Percentiles rank a stretch among this genome's conserved stretches.
Conservation (phyloP, 2,329 filamentous ascomycete genomes). For the Fusarium transvaalense region DNA sequence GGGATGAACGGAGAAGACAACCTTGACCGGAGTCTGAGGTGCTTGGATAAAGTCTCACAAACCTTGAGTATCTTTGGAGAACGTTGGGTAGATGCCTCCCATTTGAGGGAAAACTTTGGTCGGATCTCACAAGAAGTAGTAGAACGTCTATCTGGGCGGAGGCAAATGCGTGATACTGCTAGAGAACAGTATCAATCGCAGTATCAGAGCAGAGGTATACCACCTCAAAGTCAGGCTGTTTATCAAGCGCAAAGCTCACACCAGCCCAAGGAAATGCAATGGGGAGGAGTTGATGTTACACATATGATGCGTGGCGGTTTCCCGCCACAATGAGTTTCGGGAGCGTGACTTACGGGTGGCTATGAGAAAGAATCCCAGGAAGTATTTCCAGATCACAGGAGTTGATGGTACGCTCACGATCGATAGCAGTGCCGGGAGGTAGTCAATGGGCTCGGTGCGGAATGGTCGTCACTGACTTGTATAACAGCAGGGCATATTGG, state of each 20-base stretch:
- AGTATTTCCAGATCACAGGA: neutral
- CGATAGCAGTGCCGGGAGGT: neutral
- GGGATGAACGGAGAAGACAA: conserved; percentile 61
- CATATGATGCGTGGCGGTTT: conserved; percentile 57
- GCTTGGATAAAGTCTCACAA: conserved; percentile 66
- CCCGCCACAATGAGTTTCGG: conserved; percentile 12
- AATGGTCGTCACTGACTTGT: neutral
- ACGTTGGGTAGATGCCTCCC: conserved; percentile 69
- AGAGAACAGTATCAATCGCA: conserved; percentile 55
- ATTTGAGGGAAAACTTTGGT: conserved; percentile 67
- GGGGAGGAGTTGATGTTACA: conserved; percentile 60
- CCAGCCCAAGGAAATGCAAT: conserved; percentile 54
- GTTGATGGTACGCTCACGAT: neutral
- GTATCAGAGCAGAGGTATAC: conserved; percentile 50
- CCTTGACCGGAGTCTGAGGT: conserved; percentile 66
- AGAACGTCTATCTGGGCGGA: conserved; percentile 58
- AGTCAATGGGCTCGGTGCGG: neutral
- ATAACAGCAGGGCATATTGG: neutral
- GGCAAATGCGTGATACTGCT: conserved; percentile 50
- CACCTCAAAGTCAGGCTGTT: conserved; percentile 31
- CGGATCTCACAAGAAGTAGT: conserved; percentile 60
- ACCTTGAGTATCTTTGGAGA: conserved; percentile 69
- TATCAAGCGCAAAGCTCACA: conserved; percentile 45
- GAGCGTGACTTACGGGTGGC: neutral
- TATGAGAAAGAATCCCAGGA: neutral